Conservation (phyloP, 108 stramenopile species). For the Pseudonitzschia multiseries region DNA sequence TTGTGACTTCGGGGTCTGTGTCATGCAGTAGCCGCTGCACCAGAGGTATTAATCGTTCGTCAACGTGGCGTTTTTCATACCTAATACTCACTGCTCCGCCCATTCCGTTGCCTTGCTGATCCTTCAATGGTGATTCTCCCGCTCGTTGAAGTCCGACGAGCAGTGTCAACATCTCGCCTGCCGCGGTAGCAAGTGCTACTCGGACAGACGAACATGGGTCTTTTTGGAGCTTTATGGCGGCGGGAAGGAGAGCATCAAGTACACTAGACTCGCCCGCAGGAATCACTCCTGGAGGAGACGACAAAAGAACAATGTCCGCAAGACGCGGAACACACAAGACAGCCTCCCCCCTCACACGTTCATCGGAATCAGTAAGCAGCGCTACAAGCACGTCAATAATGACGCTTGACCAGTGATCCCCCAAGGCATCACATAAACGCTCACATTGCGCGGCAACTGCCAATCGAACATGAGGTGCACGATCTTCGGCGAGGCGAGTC, state of each 20-base stretch:
- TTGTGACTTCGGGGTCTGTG: slow-evolving; percentile 82
- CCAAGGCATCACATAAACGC: slow-evolving; percentile 77
- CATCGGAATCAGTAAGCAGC: slow-evolving; percentile 76
- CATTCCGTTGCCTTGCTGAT: slow-evolving; percentile 16
- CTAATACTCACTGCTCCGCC: slow-evolving; percentile 25
- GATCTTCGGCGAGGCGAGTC: slow-evolving; percentile 84
- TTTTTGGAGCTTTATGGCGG: slow-evolving; percentile 76
- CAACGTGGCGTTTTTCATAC: slow-evolving; percentile 79
- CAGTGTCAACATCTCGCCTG: slow-evolving; percentile 81
- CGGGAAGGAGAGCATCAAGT: slow-evolving; percentile 76
- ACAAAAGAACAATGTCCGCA: slow-evolving; percentile 59
- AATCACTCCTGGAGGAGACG: slow-evolving; percentile 43
- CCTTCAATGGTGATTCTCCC: slow-evolving; percentile 31
- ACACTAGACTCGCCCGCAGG: slow-evolving; percentile 60
- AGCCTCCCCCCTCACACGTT: slow-evolving; percentile 82
- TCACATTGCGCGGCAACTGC: slow-evolving; percentile 90
- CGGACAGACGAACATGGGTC: slow-evolving; percentile 70
- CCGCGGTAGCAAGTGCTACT: slow-evolving; percentile 77
- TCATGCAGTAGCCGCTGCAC: slow-evolving; percentile 86
- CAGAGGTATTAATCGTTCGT: slow-evolving; percentile 81
- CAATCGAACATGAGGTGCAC: slow-evolving; percentile 74
- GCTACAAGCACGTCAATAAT: slow-evolving; percentile 87
- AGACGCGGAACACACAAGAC: slow-evolving; percentile 85
- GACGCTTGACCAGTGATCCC: slow-evolving; percentile 89
- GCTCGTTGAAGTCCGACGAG: slow-evolving; percentile 66